A percentile compares a stretch with the other conserved stretches of the same genome.
Evolutionary conservation across 2,329 filamentous ascomycete species (phyloP).

Genomic region (Pseudocercospora eumusae): DNA sequence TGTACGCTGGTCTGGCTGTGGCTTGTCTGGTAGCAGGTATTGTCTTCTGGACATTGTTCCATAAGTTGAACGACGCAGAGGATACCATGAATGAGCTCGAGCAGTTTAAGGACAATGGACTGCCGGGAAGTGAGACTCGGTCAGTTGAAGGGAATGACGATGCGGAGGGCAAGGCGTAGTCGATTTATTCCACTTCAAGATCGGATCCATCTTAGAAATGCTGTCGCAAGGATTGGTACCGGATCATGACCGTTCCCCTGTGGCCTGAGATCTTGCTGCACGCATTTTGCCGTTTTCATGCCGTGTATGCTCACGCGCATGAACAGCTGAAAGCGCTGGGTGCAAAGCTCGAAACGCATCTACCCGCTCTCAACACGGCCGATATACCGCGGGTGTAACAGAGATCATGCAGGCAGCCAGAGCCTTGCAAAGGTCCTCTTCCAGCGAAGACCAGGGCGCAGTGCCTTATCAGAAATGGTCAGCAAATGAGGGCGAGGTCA

Average conservation of each 20-base stretch:
- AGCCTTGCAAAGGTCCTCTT: neutral
- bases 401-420: neutral
- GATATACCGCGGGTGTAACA: neutral
- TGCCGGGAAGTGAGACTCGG: neutral
- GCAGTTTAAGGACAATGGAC: slow-evolving; percentile 16
- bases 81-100: slow-evolving; percentile 23
- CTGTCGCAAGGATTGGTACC: too few species aligned
- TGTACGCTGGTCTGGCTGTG: slow-evolving; percentile 41
- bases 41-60: slow-evolving; percentile 36
- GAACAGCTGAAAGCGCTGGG: neutral
- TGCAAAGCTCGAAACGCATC: neutral
- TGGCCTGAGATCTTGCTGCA: too few species aligned
- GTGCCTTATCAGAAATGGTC: neutral
- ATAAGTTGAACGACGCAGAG: slow-evolving; percentile 44
- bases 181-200: neutral
- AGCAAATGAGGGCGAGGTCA: neutral
- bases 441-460: too few species aligned
- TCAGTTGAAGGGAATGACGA: neutral
- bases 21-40: slow-evolving; percentile 23
- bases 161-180: neutral
- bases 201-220: neutral
- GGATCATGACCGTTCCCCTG: too few species aligned
- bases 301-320: neutral
- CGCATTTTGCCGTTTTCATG: too few species aligned
- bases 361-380: neutral